Evolutionary conservation across 1,284 basidiomycete species (phyloP).

Genomic region (Pseudozyma sp.): DNA sequence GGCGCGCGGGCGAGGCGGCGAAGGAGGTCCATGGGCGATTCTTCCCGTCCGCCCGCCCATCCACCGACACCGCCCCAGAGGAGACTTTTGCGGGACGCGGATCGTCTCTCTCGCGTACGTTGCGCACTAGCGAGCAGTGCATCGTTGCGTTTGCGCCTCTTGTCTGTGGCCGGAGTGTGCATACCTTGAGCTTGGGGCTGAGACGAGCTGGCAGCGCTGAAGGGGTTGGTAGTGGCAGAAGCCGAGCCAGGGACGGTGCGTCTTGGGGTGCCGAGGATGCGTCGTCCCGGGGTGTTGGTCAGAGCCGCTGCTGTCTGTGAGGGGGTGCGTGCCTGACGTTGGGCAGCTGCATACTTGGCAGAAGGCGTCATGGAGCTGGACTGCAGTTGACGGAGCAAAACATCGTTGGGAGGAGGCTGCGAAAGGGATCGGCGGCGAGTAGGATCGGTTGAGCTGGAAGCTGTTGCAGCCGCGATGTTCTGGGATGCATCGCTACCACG

Average conservation of each 20-base stretch:
- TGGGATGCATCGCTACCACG: neutral
- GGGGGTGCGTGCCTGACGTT: slow-evolving; percentile 25
- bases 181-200: slow-evolving; percentile 17
- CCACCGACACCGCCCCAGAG: slow-evolving; percentile 50
- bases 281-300: slow-evolving; percentile 28
- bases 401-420: slow-evolving; percentile 48
- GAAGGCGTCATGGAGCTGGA: slow-evolving; percentile 33
- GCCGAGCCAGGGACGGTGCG: slow-evolving; percentile 13
- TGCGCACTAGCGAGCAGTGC: slow-evolving; percentile 44
- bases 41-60: slow-evolving; percentile 52
- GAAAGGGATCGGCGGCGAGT: slow-evolving; percentile 42
- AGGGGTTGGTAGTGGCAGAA: slow-evolving; percentile 19
- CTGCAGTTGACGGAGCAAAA: slow-evolving; percentile 42
- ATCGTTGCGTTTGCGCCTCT: slow-evolving; percentile 47
- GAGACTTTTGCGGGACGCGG: slow-evolving; percentile 31
- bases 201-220: slow-evolving; percentile 6
- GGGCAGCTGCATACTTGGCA: slow-evolving; percentile 24
- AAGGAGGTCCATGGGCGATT: slow-evolving; percentile 51
- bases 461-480: slow-evolving; percentile 1
- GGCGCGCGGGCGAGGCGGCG: slow-evolving; percentile 45
- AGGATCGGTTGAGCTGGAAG: slow-evolving; percentile 5
- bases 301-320: slow-evolving; percentile 15
- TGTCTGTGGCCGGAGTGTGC: slow-evolving; percentile 50
- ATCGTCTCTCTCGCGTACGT: slow-evolving; percentile 27
- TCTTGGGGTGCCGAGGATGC: slow-evolving; percentile 41